Conservation (phyloP, 176 grass and related monocot genomes). For the Rhynchospora pubera region DNA sequence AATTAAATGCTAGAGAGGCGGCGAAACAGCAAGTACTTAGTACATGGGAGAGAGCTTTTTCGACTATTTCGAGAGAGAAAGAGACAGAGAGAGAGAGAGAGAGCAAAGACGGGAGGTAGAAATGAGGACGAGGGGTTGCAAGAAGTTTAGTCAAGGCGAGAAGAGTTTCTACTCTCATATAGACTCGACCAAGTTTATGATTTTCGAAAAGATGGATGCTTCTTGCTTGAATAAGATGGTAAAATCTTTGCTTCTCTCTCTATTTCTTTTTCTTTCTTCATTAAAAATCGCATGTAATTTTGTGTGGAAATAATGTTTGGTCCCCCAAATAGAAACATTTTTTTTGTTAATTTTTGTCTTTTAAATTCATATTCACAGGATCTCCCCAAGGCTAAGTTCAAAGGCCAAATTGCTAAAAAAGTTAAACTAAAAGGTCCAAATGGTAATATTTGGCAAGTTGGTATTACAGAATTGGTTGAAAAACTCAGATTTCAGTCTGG, state of each 20-base stretch:
- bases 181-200: not conserved
- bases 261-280: not conserved
- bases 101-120: not conserved
- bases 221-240: not conserved
- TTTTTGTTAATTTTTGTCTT: not conserved
- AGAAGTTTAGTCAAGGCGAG: not conserved
- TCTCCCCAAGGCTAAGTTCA: conserved; percentile 35
- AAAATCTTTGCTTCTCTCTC: not conserved
- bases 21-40: not conserved
- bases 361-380: conserved; percentile 18
- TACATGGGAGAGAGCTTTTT: no score
- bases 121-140: not conserved
- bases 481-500: conserved; percentile 25
- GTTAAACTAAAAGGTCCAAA: conserved; percentile 28
- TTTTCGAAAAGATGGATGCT: not conserved
- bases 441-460: conserved; percentile 28
- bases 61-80: not conserved
- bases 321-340: no score
- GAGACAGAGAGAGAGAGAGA: not conserved
- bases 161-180: not conserved
- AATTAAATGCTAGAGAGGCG: no score
- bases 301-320: no score
- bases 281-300: no score
- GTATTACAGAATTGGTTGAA: not conserved
- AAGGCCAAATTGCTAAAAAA: not conserved